A percentile compares a stretch with the other conserved stretches of the same genome.
These are phyloP conservation scores for Sclerotinia sclerotiorum DNA, from an alignment of 2,329 filamentous ascomycete genomes.

Conservation along the genomic window DNA sequence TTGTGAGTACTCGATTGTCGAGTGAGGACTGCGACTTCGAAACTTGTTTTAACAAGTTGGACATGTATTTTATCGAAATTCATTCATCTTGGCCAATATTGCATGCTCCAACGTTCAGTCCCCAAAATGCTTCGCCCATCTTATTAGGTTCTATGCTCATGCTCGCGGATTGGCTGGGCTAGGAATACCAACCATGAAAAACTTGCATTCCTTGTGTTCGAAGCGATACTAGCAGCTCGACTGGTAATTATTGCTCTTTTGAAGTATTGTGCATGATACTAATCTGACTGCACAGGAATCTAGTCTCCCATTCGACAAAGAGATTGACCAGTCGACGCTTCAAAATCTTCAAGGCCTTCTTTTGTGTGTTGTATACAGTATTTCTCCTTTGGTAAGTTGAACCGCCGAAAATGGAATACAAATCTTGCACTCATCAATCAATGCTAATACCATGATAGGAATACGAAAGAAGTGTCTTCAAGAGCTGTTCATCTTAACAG, in stretches of 20 bases:
- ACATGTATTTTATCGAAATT: not conserved
- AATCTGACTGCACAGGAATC: not conserved
- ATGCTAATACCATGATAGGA: not conserved
- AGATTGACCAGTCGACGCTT: slow-evolving; percentile 7
- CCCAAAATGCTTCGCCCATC: not conserved
- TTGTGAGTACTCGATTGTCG: slow-evolving; percentile 36
- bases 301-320: slow-evolving; percentile 2
- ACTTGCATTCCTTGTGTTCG: slow-evolving; percentile 11
- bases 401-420: too few species aligned
- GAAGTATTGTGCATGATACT: not conserved
- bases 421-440: not conserved
- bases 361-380: slow-evolving; percentile 12
- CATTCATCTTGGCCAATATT: slow-evolving; percentile 18
- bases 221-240: slow-evolving; percentile 13
- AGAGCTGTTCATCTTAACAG: slow-evolving; percentile 17
- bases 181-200: not conserved
- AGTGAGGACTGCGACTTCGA: slow-evolving; percentile 44
- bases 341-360: slow-evolving; percentile 16
- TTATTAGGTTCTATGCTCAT: slow-evolving; percentile 14
- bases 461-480: not conserved
- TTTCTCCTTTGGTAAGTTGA: slow-evolving; percentile 8
- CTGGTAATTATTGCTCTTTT: not conserved
- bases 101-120: slow-evolving; percentile 11
- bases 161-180: slow-evolving; percentile 10
- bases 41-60: slow-evolving; percentile 29